Evolutionary conservation across 2,329 filamentous ascomycete genomes (phyloP).

Genomic region (Colletotrichum echinochloae): DNA sequence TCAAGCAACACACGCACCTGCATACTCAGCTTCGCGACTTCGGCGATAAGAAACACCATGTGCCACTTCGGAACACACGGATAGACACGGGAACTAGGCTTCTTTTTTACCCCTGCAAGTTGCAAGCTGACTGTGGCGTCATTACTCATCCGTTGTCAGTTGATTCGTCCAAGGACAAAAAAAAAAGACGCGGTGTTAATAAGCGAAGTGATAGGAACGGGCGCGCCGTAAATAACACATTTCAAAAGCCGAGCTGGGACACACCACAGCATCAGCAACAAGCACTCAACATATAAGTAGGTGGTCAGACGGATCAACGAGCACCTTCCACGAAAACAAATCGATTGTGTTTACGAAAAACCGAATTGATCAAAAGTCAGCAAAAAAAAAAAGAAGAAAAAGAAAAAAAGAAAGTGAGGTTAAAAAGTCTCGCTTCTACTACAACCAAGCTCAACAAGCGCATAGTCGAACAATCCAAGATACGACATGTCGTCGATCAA

Average conservation of each 20-base stretch:
- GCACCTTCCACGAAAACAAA: background rate
- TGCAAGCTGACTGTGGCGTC: background rate
- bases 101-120: no score
- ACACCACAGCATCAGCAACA: background rate
- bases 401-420: background rate
- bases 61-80: background rate
- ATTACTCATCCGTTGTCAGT: background rate
- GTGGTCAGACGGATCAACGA: background rate
- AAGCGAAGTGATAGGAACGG: background rate
- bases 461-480: no score
- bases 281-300: background rate
- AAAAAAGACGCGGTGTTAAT: background rate
- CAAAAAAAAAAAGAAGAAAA: no score
- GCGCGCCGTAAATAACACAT: background rate
- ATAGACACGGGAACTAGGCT: no score
- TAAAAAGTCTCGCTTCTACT: background rate
- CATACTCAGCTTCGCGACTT: background rate
- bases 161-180: background rate
- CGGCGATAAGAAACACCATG: background rate
- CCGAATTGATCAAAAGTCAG: no score
- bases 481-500: conserved; percentile 15
- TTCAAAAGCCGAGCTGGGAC: background rate
- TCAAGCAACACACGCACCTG: no score
- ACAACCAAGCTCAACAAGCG: background rate
- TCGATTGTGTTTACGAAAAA: background rate